Evolutionary conservation across 176 grass and related monocot species (phyloP).

Genomic region (Avena insularis): DNA sequence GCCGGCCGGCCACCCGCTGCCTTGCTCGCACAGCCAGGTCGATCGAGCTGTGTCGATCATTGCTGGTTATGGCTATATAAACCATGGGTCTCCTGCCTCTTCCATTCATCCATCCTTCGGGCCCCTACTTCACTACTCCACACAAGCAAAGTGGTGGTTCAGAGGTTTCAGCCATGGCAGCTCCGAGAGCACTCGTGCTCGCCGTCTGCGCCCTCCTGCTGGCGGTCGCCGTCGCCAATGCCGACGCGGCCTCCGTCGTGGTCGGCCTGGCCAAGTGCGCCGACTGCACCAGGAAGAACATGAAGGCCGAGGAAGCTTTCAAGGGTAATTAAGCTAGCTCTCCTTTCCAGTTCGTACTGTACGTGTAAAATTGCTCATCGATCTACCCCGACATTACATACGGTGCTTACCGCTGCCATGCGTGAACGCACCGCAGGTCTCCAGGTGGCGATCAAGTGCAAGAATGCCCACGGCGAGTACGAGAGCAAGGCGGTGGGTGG

Average conservation of each 20-base stretch:
- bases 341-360: neutral
- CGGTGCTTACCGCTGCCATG: neutral
- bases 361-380: too few species aligned
- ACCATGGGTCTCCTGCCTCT: neutral
- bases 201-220: neutral
- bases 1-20: neutral
- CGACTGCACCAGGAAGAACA: conserved; percentile 9
- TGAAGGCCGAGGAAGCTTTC: conserved; percentile 17
- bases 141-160: too few species aligned
- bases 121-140: too few species aligned
- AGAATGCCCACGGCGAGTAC: neutral
- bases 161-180: neutral
- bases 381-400: too few species aligned
- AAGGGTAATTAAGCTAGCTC: neutral
- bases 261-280: conserved; percentile 15
- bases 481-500: neutral
- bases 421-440: neutral
- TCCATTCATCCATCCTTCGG: neutral
- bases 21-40: too few species aligned
- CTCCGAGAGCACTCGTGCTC: neutral
- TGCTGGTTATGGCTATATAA: neutral
- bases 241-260: neutral
- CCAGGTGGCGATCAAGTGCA: conserved; percentile 25
- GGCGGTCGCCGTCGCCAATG: neutral
- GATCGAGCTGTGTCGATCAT: too few species aligned